Conservation (phyloP, 225 moss, liverwort and hornwort species). For the Asterella californica region DNA sequence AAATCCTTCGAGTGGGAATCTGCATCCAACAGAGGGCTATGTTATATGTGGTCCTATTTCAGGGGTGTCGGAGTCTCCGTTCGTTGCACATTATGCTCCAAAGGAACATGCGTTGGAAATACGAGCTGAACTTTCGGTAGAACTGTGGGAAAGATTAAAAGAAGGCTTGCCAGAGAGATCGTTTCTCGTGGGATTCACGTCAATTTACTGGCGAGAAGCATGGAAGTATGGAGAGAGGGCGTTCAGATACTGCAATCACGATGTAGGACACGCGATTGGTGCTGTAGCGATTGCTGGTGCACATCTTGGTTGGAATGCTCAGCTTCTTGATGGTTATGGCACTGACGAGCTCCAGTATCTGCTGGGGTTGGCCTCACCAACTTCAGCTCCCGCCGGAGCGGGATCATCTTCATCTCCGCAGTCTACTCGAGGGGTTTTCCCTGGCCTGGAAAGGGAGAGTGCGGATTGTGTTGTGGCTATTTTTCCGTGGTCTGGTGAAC, state of each 20-base stretch:
- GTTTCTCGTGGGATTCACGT: slow-evolving; percentile 57
- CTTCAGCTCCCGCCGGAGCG: not conserved
- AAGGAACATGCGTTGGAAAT: slow-evolving; percentile 79
- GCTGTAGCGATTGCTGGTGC: slow-evolving; percentile 65
- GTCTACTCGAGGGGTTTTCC: slow-evolving; percentile 51
- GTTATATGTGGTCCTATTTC: slow-evolving; percentile 59
- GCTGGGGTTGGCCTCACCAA: slow-evolving; percentile 51
- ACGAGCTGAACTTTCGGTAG: slow-evolving; percentile 51
- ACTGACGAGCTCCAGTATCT: slow-evolving; percentile 47
- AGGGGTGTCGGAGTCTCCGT: slow-evolving; percentile 54
- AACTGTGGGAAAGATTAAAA: slow-evolving; percentile 54
- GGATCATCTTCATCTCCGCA: slow-evolving; percentile 30
- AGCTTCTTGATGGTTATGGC: slow-evolving; percentile 64
- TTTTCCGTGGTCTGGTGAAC: slow-evolving; percentile 41
- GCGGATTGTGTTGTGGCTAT: slow-evolving; percentile 66
- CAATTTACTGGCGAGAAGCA: slow-evolving; percentile 80
- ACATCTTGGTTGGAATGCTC: slow-evolving; percentile 69
- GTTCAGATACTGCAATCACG: slow-evolving; percentile 89
- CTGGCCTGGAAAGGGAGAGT: slow-evolving; percentile 66
- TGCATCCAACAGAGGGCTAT: slow-evolving; percentile 83
- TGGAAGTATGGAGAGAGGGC: slow-evolving; percentile 95
- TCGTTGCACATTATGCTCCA: slow-evolving; percentile 75
- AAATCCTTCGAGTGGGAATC: slow-evolving; percentile 83
- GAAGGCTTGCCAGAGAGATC: slow-evolving; percentile 58
- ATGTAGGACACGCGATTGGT: slow-evolving; percentile 83